phyloP scores from a whole-genome alignment of 2,329 filamentous ascomycete species.

The Claviceps spartinae region DNA sequence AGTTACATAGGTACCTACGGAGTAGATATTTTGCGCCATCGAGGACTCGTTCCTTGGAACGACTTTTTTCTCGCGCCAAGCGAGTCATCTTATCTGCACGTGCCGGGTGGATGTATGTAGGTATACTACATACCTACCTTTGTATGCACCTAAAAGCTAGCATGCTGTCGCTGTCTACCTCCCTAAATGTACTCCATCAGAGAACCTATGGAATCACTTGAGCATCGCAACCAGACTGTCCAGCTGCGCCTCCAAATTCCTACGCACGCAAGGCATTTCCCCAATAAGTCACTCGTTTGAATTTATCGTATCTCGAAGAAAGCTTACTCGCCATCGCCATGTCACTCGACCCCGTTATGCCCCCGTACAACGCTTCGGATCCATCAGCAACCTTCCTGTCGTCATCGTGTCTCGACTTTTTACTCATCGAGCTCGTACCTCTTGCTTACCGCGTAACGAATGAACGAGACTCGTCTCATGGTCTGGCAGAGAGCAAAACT shows the following conservation, averaged over 20 bases:
- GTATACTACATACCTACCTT: too few species aligned
- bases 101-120: not conserved
- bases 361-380: slow-evolving; percentile 58
- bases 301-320: not conserved
- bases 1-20: too few species aligned
- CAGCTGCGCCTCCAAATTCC: not conserved
- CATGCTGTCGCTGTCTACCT: too few species aligned
- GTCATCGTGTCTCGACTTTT: slow-evolving; percentile 79
- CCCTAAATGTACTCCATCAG: not conserved
- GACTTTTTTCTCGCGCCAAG: not conserved
- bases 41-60: too few species aligned
- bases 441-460: slow-evolving; percentile 77
- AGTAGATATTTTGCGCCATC: too few species aligned
- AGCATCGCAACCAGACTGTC: not conserved
- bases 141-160: too few species aligned
- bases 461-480: slow-evolving; percentile 43
- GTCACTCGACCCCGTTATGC: slow-evolving; percentile 60
- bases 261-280: too few species aligned
- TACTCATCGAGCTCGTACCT: slow-evolving; percentile 92
- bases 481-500: slow-evolving; percentile 9
- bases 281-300: too few species aligned
- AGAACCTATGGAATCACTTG: not conserved
- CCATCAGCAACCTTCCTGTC: slow-evolving; percentile 64
- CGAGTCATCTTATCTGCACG: slow-evolving; percentile 2
- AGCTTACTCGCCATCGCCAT: slow-evolving; percentile 40